Percentiles rank a stretch among this genome's conserved stretches.
phyloP scores from a whole-genome alignment of 306 rosid species.

The Parietaria judaica region DNA sequence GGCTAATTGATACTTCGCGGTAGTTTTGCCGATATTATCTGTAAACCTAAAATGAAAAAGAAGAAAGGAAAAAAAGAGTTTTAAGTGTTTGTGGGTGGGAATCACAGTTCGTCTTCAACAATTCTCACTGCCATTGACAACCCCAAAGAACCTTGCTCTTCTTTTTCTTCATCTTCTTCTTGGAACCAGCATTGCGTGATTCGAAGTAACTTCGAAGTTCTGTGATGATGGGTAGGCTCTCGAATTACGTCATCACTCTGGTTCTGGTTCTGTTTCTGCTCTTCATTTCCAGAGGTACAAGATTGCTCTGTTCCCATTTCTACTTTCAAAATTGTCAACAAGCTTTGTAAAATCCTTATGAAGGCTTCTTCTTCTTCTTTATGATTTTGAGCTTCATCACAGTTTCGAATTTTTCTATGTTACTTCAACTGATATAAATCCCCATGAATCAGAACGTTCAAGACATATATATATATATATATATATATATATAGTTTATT shows the following conservation, averaged over 20 bases:
- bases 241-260: neutral
- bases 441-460: too few species aligned
- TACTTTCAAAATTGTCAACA: conserved; percentile 22
- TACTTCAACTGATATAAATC: too few species aligned
- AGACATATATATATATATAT: too few species aligned
- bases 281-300: conserved; percentile 36
- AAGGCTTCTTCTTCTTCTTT: too few species aligned
- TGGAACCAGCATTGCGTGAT: neutral
- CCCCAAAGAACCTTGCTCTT: conserved; percentile 6
- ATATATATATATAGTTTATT: too few species aligned
- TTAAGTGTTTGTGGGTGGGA: conserved; percentile 2
- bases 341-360: too few species aligned
- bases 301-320: conserved; percentile 10
- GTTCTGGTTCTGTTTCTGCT: conserved; percentile 25
- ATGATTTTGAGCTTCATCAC: too few species aligned
- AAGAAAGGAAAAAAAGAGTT: neutral
- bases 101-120: conserved; percentile 5
- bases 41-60: too few species aligned
- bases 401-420: too few species aligned
- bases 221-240: conserved; percentile 23
- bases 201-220: neutral
- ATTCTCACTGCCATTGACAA: conserved; percentile 6
- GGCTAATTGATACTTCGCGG: too few species aligned
- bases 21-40: too few species aligned
- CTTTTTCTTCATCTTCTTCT: neutral